phyloP scores from a whole-genome alignment of 805 yeast genomes.

The Candida multigemmis region DNA sequence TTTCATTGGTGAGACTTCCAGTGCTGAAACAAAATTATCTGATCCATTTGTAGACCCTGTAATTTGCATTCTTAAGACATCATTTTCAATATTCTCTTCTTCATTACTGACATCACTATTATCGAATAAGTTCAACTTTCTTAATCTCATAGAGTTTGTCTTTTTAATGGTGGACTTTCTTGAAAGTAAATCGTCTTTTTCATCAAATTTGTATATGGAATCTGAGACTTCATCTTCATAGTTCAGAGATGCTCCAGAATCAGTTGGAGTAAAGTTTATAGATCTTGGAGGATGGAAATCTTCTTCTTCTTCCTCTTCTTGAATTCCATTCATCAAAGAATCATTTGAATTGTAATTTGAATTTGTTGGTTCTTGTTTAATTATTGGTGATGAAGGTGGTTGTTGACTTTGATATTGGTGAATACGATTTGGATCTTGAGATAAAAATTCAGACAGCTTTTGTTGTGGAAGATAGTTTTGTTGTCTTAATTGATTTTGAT shows the following conservation, averaged over 20 bases:
- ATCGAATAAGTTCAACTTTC: conserved; percentile 30
- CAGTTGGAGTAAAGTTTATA: not conserved
- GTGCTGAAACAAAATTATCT: no score
- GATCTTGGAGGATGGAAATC: conserved; percentile 1
- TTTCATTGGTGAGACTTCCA: no score
- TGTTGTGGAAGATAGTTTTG: no score
- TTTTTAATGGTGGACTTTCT: conserved; percentile 31
- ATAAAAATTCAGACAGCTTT: no score
- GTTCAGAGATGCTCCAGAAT: conserved; percentile 3
- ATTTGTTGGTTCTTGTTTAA: not conserved
- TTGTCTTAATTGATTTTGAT: no score
- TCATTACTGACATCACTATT: conserved; percentile 7
- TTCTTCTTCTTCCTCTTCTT: conserved; percentile 23
- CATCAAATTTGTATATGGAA: conserved; percentile 23
- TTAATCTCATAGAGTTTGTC: conserved; percentile 30
- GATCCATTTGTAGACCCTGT: no score
- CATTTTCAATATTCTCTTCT: no score
- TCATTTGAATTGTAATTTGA: conserved; percentile 22
- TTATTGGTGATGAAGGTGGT: not conserved
- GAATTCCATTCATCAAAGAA: conserved; percentile 23
- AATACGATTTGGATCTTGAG: conserved; percentile 3
- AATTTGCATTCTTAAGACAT: no score
- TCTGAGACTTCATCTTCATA: conserved; percentile 16
- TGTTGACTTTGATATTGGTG: not conserved
- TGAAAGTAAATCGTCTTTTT: conserved; percentile 19